Conservation (phyloP, 2,329 filamentous ascomycete species). For the Macrophomina pseudophaseolina region DNA sequence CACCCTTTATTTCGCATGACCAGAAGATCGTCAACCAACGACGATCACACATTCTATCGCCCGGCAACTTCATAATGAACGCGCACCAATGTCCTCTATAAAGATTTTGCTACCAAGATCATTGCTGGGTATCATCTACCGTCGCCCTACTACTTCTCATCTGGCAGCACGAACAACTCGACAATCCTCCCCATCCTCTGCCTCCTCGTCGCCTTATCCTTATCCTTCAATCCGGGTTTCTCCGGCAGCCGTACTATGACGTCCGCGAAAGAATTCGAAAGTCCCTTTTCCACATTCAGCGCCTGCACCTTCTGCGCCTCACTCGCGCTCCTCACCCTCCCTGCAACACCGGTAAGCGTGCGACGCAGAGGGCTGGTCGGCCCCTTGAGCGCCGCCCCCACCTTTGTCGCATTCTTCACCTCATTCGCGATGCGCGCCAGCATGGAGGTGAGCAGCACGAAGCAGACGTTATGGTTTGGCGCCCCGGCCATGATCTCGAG, state of each 20-base stretch:
- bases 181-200: constrained; percentile 70
- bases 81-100: neutral
- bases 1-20: too few relatives aligned
- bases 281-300: constrained; percentile 59
- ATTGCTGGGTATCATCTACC: constrained; percentile 18
- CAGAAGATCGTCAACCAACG: too few relatives aligned
- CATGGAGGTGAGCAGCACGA: constrained; percentile 84
- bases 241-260: constrained; percentile 62
- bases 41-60: too few relatives aligned
- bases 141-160: neutral
- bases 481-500: constrained; percentile 75
- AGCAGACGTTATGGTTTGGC: constrained; percentile 81
- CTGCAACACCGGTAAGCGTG: constrained; percentile 27
- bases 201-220: constrained; percentile 64
- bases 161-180: constrained; percentile 67
- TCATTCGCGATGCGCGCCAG: constrained; percentile 66
- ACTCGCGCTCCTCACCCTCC: constrained; percentile 43
- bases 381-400: constrained; percentile 34
- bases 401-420: constrained; percentile 52
- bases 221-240: constrained; percentile 50
- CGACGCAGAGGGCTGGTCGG: constrained; percentile 10
- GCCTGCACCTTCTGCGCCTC: constrained; percentile 51
- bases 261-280: constrained; percentile 69
- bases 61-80: neutral
- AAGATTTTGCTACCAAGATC: neutral